Conservation (phyloP, 345 rosid genomes). For the Aethionema arabicum region DNA sequence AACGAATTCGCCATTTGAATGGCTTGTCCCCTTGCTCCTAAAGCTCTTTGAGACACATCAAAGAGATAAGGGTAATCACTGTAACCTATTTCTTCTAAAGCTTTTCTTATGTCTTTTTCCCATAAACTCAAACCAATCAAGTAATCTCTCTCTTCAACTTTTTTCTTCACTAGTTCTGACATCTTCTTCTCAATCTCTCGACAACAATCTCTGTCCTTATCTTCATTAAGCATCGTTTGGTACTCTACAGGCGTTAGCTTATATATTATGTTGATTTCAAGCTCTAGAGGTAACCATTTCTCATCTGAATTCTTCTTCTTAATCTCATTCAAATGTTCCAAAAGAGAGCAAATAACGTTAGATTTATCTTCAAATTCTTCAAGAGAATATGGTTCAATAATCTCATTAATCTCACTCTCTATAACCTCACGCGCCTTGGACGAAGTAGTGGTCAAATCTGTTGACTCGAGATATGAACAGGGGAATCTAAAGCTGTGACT, state of each 20-base stretch:
- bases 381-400: no score
- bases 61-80: no score
- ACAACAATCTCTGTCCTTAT: neutral
- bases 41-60: no score
- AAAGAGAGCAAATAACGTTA: no score
- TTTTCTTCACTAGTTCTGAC: conserved; percentile 24
- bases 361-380: no score
- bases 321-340: no score
- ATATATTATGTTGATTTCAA: neutral
- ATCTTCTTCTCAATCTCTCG: neutral
- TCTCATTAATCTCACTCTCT: no score
- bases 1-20: conserved; percentile 11
- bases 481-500: conserved; percentile 27
- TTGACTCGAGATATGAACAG: conserved; percentile 22
- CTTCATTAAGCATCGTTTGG: neutral
- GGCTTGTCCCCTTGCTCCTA: conserved; percentile 17
- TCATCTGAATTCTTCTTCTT: no score
- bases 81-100: no score
- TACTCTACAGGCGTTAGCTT: neutral
- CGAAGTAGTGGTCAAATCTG: neutral
- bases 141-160: conserved; percentile 10
- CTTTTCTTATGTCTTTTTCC: conserved; percentile 17
- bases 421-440: conserved; percentile 9
- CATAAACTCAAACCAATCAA: conserved; percentile 11
- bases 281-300: neutral